Conservation (phyloP, 371 early-diverging fungal species). For the Mortierella sp. region DNA sequence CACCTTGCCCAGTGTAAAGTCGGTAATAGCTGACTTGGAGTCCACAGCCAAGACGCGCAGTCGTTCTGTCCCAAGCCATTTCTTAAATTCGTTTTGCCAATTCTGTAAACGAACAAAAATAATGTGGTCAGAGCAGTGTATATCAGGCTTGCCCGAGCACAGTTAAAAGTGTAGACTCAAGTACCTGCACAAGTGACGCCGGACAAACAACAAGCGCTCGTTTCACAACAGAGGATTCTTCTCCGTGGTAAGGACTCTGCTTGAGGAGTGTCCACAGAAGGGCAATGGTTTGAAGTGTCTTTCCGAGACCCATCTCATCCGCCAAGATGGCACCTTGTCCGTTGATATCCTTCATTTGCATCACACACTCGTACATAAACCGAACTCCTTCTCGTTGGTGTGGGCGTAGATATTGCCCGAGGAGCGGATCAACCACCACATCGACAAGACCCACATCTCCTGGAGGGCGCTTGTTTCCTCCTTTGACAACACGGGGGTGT, state of each 20-base stretch:
- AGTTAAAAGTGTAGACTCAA: neutral
- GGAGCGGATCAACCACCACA: conserved; percentile 71
- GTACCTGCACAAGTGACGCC: conserved; percentile 66
- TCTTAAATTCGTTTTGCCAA: conserved; percentile 76
- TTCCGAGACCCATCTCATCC: conserved; percentile 76
- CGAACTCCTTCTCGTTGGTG: conserved; percentile 74
- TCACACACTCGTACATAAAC: conserved; percentile 75
- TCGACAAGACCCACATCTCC: conserved; percentile 59
- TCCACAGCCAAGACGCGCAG: conserved; percentile 63
- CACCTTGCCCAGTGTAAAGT: conserved; percentile 65
- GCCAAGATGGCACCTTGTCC: conserved; percentile 74
- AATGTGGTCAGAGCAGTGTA: neutral
- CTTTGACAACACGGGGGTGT: conserved; percentile 27
- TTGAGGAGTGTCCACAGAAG: conserved; percentile 76
- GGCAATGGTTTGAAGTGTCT: conserved; percentile 73
- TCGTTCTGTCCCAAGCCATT: conserved; percentile 73
- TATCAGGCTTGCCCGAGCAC: too few relatives aligned
- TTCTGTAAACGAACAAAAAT: conserved; percentile 41
- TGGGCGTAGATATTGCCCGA: conserved; percentile 64
- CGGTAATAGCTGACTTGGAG: conserved; percentile 60
- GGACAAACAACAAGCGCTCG: conserved; percentile 74
- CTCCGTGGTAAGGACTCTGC: conserved; percentile 61
- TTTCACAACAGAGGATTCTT: conserved; percentile 55
- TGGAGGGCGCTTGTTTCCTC: conserved; percentile 31
- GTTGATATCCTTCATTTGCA: conserved; percentile 61